Evolutionary conservation across 2,329 filamentous ascomycete genomes (phyloP).

Genomic region (Pseudonectria buxi): DNA sequence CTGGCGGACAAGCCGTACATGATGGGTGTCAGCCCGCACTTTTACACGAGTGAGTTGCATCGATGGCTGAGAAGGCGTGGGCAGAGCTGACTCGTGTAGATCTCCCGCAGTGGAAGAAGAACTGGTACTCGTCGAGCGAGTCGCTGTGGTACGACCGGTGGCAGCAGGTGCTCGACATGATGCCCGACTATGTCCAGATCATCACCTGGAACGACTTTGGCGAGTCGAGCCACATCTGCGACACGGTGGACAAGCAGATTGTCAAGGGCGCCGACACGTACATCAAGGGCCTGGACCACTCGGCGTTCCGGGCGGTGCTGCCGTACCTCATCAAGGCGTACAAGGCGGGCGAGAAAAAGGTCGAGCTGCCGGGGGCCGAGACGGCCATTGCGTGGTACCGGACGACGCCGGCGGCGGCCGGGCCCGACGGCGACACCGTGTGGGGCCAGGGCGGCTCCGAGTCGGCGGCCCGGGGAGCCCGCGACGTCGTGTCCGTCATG

Average conservation of each 20-base stretch:
- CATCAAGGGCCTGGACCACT: conserved; percentile 41
- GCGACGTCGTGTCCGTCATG: conserved; percentile 30
- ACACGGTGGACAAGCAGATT: conserved; percentile 35
- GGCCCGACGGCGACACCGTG: conserved; percentile 25
- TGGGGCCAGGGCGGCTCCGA: conserved; percentile 20
- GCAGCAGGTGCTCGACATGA: conserved; percentile 41
- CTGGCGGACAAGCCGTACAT: conserved; percentile 35
- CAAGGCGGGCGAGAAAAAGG: conserved; percentile 32
- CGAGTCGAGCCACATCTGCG: conserved; percentile 47
- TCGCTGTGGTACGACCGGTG: conserved; percentile 55
- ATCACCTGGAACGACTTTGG: conserved; percentile 50
- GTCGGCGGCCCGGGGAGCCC: conserved; percentile 14
- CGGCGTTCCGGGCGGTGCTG: conserved; percentile 41
- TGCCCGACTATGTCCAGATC: conserved; percentile 40
- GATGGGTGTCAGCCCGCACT: conserved; percentile 54
- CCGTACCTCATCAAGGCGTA: conserved; percentile 45
- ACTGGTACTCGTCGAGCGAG: conserved; percentile 59
- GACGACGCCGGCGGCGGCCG: conserved; percentile 18
- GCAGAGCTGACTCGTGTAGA: conserved; percentile 22
- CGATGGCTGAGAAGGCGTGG: too few species aligned
- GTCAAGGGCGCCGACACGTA: conserved; percentile 41
- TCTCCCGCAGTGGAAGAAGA: conserved; percentile 48
- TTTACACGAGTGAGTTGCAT: conserved; percentile 46
- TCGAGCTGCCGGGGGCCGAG: conserved; percentile 21
- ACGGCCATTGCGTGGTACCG: conserved; percentile 29